These are phyloP conservation scores for Leccinum pachyderme DNA, from an alignment of 1,284 basidiomycete species.

Conservation along the genomic window DNA sequence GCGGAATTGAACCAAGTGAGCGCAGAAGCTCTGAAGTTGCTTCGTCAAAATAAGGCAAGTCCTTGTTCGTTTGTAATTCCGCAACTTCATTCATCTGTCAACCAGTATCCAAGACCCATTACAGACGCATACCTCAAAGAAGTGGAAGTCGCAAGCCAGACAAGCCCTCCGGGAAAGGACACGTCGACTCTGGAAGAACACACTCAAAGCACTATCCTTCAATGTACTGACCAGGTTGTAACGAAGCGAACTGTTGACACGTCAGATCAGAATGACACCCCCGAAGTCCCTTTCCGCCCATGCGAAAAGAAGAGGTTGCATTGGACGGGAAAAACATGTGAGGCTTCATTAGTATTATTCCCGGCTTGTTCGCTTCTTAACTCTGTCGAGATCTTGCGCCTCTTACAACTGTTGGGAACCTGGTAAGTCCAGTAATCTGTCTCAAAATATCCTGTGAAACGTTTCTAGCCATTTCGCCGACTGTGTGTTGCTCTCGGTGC, in stretches of 20 bases:
- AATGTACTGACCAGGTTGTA: slow-evolving; percentile 30
- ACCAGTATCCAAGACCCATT: slow-evolving; percentile 66
- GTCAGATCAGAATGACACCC: slow-evolving; percentile 46
- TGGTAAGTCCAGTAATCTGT: slow-evolving; percentile 49
- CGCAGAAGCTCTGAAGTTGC: slow-evolving; percentile 51
- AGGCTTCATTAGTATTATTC: slow-evolving; percentile 25
- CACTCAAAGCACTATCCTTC: slow-evolving; percentile 19
- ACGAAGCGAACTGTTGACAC: slow-evolving; percentile 32
- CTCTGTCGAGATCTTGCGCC: slow-evolving; percentile 77
- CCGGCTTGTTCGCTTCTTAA: slow-evolving; percentile 3
- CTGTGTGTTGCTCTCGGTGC: slow-evolving; percentile 86
- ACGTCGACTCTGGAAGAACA: slow-evolving; percentile 22
- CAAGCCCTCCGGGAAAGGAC: slow-evolving; percentile 34
- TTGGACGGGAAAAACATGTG: slow-evolving; percentile 88
- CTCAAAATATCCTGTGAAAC: neutral
- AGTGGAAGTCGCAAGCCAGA: slow-evolving; percentile 44
- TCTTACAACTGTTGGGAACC: slow-evolving; percentile 92
- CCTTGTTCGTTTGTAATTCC: neutral
- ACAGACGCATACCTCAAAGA: slow-evolving; percentile 68
- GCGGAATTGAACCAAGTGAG: slow-evolving; percentile 78
- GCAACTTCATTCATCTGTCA: slow-evolving; percentile 5
- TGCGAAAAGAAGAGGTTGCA: slow-evolving; percentile 85
- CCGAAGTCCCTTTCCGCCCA: slow-evolving; percentile 70
- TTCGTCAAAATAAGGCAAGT: slow-evolving; percentile 68
- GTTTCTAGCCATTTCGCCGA: slow-evolving; percentile 82